Evolutionary conservation across 306 rosid genomes (phyloP).

Genomic region (Lablab purpureus): DNA sequence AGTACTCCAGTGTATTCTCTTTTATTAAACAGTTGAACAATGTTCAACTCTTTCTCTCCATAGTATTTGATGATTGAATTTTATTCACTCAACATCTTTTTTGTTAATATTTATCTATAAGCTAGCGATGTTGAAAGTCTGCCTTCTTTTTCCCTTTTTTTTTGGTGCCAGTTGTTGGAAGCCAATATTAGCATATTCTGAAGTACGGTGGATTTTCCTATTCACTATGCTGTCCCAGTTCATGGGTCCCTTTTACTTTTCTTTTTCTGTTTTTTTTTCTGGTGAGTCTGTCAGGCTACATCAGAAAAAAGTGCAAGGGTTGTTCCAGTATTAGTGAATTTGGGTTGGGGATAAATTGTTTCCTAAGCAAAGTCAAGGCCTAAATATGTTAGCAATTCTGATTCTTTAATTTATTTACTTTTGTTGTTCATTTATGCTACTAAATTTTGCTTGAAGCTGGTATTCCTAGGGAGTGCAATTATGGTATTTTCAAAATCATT

Average conservation of each 20-base stretch:
- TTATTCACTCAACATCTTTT: neutral
- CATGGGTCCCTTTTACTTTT: slow-evolving; percentile 37
- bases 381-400: slow-evolving; percentile 6
- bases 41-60: slow-evolving; percentile 30
- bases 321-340: slow-evolving; percentile 24
- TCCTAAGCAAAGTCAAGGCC: slow-evolving; percentile 38
- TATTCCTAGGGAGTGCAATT: neutral
- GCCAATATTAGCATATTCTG: slow-evolving; percentile 27
- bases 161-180: slow-evolving; percentile 39
- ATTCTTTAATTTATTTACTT: slow-evolving; percentile 18
- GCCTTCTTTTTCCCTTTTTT: neutral
- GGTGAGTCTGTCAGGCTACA: slow-evolving; percentile 31
- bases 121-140: slow-evolving; percentile 14
- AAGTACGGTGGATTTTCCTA: slow-evolving; percentile 39
- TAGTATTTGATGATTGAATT: slow-evolving; percentile 19
- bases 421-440: neutral
- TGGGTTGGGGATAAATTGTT: slow-evolving; percentile 21
- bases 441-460: neutral
- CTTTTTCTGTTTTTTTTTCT: neutral
- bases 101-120: neutral
- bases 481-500: slow-evolving; percentile 14
- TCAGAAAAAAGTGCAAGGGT: slow-evolving; percentile 38
- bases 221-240: slow-evolving; percentile 39
- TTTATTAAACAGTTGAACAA: slow-evolving; percentile 27
- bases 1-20: slow-evolving; percentile 23